phyloP scores from a whole-genome alignment of 306 rosid genomes.

The Trifolium fragiferum region DNA sequence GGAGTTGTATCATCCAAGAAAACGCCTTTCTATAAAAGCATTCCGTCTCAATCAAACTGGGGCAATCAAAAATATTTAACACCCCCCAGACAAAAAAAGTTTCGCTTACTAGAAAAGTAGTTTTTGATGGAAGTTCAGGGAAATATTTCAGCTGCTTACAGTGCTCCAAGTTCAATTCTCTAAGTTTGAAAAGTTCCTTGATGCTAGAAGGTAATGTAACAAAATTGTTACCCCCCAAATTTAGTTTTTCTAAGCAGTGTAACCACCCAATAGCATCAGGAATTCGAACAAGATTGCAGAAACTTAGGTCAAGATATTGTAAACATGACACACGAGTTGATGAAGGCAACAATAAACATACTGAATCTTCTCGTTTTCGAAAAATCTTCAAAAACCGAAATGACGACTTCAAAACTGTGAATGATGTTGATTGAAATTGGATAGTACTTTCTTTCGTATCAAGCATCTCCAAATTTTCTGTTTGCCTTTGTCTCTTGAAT shows the following conservation, averaged over 20 bases:
- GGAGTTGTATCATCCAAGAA: constrained; percentile 29
- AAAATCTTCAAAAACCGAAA: neutral
- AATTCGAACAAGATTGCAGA: constrained; percentile 30
- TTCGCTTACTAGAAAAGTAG: neutral
- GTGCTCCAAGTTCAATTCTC: neutral
- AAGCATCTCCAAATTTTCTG: neutral
- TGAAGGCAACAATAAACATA: neutral
- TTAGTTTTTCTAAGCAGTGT: constrained; percentile 3
- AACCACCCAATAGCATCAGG: constrained; percentile 32
- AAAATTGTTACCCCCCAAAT: constrained; percentile 26
- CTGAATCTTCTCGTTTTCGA: neutral
- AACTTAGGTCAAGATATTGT: neutral
- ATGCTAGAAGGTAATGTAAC: constrained; percentile 18
- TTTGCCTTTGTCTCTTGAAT: neutral
- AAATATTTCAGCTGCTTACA: neutral
- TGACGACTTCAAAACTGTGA: neutral
- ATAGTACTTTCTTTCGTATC: neutral
- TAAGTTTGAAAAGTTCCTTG: constrained; percentile 29
- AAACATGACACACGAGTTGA: neutral
- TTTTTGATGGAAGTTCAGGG: neutral
- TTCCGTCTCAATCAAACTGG: neutral
- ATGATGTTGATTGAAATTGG: neutral
- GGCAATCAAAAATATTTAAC: constrained; percentile 9
- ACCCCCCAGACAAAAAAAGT: neutral
- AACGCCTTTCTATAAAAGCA: neutral